Conservation (phyloP, 805 yeast species). For the Monosporozyma unispora region DNA sequence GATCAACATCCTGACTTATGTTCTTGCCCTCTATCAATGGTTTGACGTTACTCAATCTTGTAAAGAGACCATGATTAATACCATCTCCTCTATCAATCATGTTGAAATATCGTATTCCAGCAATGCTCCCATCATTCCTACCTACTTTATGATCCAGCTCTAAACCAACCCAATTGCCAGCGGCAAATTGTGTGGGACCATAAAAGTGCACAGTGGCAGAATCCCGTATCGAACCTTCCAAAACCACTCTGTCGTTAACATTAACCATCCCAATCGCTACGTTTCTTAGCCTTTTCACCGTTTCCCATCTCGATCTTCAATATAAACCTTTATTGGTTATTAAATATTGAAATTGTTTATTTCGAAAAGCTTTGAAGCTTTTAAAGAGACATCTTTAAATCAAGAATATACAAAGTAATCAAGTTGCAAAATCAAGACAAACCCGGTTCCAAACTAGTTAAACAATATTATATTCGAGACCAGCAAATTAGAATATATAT, state of each 20-base stretch:
- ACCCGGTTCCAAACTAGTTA: not conserved
- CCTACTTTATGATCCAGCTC: constrained; percentile 71
- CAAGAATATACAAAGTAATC: not conserved
- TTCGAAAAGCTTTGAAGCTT: not conserved
- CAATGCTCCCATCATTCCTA: constrained; percentile 69
- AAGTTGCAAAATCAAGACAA: not conserved
- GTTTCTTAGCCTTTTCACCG: not conserved
- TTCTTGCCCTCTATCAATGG: not conserved
- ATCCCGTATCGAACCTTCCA: constrained; percentile 36
- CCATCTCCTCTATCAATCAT: constrained; percentile 24
- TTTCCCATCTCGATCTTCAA: not conserved
- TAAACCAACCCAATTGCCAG: constrained; percentile 73
- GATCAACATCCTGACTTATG: not conserved
- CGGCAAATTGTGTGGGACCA: constrained; percentile 50
- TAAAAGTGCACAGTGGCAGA: constrained; percentile 34
- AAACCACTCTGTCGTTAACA: constrained; percentile 30
- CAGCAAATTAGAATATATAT: not conserved
- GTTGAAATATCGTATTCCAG: constrained; percentile 49
- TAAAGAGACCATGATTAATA: constrained; percentile 4
- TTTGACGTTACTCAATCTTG: constrained; percentile 3
- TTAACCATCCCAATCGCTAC: constrained; percentile 4
- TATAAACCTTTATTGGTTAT: not conserved
- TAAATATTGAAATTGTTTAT: not conserved
- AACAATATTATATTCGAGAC: not conserved
- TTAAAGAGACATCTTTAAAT: not conserved